Evolutionary conservation across 805 yeast species (phyloP), one percentile per base, ranked within the genome.

Genomic region (Saccharomyces mikatae): DNA sequence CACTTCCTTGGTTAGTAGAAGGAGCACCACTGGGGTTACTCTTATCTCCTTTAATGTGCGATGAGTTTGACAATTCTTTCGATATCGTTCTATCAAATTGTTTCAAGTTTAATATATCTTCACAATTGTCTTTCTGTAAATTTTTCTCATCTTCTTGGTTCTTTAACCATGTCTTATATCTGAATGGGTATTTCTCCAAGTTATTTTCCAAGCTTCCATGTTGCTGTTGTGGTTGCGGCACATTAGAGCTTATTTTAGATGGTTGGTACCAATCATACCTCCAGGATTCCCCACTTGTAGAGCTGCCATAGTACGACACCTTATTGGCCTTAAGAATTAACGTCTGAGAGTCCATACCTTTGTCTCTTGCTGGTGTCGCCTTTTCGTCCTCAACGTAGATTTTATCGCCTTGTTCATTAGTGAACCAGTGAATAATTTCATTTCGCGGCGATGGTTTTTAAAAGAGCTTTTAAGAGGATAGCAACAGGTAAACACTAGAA

Each of bases 101-200:
- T n/a, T 68, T 65, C 49, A 83, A 68, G 53, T 79, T 78, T 22
- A 82, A 63, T 10, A 71, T 62, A 60, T 82, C 86, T 26, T 64
- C 68, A 8, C 66, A 73, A 22, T 70, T 75, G 13, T 74, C 73
- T 52, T 74, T 78, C 28, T 60, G 62, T 0, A 62, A 50, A 14
- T 10, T 21, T 10, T 36, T 36, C 44, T 36, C 44, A 36, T 36
- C 11, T 36, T 36, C 44, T 6, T 36, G 44, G 10, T 55, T 44
- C 27, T 57, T 56, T 5, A 56, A 30, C 72, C 72, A 68, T 22
- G 58, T 57, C 49, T 62, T 64, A 32, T 56, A 61, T 32, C 56
- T 57, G 52, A 65, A 66, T 8, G 63, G 58, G 41, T 61, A 60
- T 30, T 56, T 62, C 24, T 60, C 62, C 4, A 54, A 51, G 26